Conservation (phyloP, 2,329 filamentous ascomycete genomes). For the Claviceps fusiformis region DNA sequence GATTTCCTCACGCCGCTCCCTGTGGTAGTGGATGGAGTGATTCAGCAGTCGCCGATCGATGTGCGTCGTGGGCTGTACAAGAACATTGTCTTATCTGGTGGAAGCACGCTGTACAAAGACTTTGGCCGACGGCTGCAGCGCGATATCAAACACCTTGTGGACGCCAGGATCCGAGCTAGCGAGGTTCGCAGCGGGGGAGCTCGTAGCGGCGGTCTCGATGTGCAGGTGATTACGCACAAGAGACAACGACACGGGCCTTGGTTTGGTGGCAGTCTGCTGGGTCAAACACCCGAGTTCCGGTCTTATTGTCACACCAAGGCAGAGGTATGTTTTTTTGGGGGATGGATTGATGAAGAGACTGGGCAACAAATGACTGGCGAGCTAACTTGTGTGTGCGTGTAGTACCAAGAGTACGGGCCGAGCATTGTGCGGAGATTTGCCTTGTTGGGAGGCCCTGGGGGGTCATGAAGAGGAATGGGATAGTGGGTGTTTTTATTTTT, state of each 20-base stretch:
- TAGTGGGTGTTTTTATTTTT: background rate
- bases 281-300: constrained; percentile 94
- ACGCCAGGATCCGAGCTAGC: constrained; percentile 81
- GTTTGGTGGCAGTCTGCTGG: constrained; percentile 94
- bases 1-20: constrained; percentile 95
- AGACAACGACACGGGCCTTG: constrained; percentile 93
- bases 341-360: background rate
- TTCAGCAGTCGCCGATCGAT: constrained; percentile 95
- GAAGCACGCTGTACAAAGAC: constrained; percentile 96
- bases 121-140: constrained; percentile 92
- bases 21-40: constrained; percentile 87
- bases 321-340: constrained; percentile 34
- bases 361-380: background rate
- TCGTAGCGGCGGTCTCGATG: constrained; percentile 85
- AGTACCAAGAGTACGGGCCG: constrained; percentile 93
- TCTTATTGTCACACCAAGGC: constrained; percentile 97
- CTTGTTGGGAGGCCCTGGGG: constrained; percentile 79
- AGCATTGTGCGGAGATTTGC: constrained; percentile 93
- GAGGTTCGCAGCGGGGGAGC: constrained; percentile 86
- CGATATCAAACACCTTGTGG: constrained; percentile 92
- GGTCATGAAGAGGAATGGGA: constrained; percentile 37
- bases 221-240: constrained; percentile 96
- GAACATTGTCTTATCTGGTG: constrained; percentile 96
- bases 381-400: constrained; percentile 10
- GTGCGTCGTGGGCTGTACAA: constrained; percentile 96